Evolutionary conservation across 495 filamentous ascomycete genomes (phyloP).

Genomic region (Aspergillus indologenus): DNA sequence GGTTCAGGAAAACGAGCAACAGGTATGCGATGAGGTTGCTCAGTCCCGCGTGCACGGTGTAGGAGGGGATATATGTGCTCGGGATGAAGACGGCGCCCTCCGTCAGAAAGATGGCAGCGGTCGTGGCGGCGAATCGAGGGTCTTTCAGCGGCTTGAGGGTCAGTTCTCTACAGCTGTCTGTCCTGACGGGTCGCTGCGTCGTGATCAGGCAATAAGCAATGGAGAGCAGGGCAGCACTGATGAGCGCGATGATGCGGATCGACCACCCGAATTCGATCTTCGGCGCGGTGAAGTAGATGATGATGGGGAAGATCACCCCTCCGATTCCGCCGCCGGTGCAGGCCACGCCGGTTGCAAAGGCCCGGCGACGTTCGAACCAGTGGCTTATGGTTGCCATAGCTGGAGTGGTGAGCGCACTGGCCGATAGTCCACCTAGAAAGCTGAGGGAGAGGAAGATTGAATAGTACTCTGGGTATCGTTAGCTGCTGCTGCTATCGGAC

Average conservation of each 20-base stretch:
- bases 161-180: constrained; percentile 15
- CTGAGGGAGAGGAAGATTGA: constrained; percentile 41
- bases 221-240: constrained; percentile 51
- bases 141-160: constrained; percentile 34
- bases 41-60: constrained; percentile 34
- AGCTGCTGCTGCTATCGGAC: constrained; percentile 30
- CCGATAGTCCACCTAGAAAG: constrained; percentile 34
- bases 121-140: constrained; percentile 43
- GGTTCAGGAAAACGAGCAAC: constrained; percentile 49
- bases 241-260: constrained; percentile 64
- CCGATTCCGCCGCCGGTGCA: constrained; percentile 67
- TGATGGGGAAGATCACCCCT: constrained; percentile 69
- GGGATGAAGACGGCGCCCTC: constrained; percentile 76
- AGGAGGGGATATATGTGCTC: constrained; percentile 66
- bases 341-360: constrained; percentile 69
- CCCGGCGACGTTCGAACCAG: constrained; percentile 69
- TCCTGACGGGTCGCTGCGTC: constrained; percentile 20
- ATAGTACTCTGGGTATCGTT: constrained; percentile 42
- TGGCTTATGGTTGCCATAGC: constrained; percentile 55
- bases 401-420: constrained; percentile 59
- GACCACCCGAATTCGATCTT: constrained; percentile 70
- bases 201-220: constrained; percentile 26
- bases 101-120: constrained; percentile 62
- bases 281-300: constrained; percentile 60
- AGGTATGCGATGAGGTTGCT: constrained; percentile 53